phyloP scores from a whole-genome alignment of 495 filamentous ascomycete species.

The Aspergillus sclerotioniger region DNA sequence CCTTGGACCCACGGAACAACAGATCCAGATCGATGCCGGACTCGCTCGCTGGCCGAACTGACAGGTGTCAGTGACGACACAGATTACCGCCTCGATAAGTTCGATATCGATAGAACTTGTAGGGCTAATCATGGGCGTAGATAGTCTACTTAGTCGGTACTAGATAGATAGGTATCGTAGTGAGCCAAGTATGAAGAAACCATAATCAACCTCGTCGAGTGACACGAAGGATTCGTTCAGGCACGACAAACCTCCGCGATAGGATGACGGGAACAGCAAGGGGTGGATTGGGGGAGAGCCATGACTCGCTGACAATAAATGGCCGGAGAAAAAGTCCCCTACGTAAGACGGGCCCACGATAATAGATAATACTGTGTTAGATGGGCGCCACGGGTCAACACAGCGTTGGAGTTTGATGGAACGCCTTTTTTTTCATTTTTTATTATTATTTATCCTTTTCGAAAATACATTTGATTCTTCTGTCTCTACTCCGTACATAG shows the following conservation, averaged over 20 bases:
- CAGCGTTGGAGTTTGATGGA: neutral
- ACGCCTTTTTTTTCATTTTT: constrained; percentile 4
- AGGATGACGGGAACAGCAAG: neutral
- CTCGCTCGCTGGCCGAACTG: neutral
- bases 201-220: neutral
- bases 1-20: constrained; percentile 1
- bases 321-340: constrained; percentile 19
- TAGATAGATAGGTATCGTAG: too few species aligned
- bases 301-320: constrained; percentile 13
- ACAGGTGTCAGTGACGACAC: constrained; percentile 2
- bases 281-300: neutral
- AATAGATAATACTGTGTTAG: constrained; percentile 10
- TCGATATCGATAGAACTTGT: neutral
- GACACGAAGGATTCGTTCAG: constrained; percentile 1
- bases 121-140: neutral
- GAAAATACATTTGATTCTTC: too few species aligned
- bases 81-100: neutral
- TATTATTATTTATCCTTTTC: too few species aligned
- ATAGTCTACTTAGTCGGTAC: neutral
- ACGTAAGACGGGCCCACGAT: constrained; percentile 14
- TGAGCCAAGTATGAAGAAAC: neutral
- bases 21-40: neutral
- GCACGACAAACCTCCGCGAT: constrained; percentile 3
- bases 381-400: constrained; percentile 4
- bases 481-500: neutral